Conservation (phyloP, 495 filamentous ascomycete species). For the Amniculicola lignicola region DNA sequence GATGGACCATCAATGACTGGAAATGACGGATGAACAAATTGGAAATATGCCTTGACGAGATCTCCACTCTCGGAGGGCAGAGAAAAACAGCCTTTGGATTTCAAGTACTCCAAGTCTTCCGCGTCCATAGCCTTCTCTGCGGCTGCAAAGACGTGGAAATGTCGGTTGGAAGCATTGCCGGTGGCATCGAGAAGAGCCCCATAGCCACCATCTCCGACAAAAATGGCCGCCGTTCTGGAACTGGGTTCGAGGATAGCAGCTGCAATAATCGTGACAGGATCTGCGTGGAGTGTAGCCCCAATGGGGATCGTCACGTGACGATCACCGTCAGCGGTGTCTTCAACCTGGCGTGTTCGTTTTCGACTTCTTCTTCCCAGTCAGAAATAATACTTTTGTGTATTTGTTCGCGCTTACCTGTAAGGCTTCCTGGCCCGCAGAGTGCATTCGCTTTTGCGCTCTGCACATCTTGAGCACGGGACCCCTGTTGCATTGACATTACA, state of each 20-base stretch:
- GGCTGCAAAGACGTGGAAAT: conserved; percentile 3
- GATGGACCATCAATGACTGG: conserved; percentile 43
- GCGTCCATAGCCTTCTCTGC: conserved; percentile 23
- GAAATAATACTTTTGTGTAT: background rate
- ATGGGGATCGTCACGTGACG: background rate
- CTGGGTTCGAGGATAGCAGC: conserved; percentile 9
- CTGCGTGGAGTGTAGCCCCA: background rate
- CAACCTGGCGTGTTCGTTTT: conserved; percentile 1
- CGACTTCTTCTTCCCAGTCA: background rate
- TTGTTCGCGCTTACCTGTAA: background rate
- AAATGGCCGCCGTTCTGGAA: conserved; percentile 9
- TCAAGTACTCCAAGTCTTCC: conserved; percentile 29
- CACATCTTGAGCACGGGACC: conserved; percentile 31
- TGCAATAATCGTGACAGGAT: conserved; percentile 1
- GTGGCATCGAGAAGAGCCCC: conserved; percentile 8
- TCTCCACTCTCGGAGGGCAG: conserved; percentile 6
- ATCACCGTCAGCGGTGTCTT: background rate
- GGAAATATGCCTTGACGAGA: conserved; percentile 37
- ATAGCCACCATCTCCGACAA: conserved; percentile 13
- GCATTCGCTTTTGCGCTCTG: conserved; percentile 12
- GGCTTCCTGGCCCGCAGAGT: conserved; percentile 2
- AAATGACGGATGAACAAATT: conserved; percentile 45
- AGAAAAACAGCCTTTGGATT: conserved; percentile 32
- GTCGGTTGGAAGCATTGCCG: background rate
- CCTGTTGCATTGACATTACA: conserved; percentile 29